Base-by-base conservation (phyloP, 306 rosid species). In the Ormosia emarginata region DNA sequence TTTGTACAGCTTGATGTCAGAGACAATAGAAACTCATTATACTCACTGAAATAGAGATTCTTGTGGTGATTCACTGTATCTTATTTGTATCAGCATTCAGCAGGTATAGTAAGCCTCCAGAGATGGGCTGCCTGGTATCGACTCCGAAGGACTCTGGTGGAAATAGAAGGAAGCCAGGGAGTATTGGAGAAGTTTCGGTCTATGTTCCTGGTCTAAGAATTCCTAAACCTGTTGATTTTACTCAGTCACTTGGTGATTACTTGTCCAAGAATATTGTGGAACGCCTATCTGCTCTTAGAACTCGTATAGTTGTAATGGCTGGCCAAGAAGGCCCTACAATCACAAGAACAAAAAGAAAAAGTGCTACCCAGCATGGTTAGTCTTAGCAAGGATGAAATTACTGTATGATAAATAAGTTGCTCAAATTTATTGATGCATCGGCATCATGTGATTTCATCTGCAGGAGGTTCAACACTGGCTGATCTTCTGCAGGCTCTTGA, bases 121-220 rank as follows among this genome's bases (percentile, higher is more conserved):
- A 85, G 78, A 95, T 95, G 99, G 99, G 98, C 68, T 95, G 99
- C 86, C 55, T 93, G 43, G 85, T 82, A 39, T 95, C 99, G 24
- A 90, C 91, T 50, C 90, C 91, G 9, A 90, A 86, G 84, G 98
- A 93, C 83, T 52, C 91, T 30, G 92, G 90, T 82, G 97, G 96
- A 79, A 91, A 82, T 83, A 90, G 99, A 80, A 90, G 95, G 88
- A 87, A 89, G 84, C 99, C 99, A 0, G 90, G 94, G 71, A 95
- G 94, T 85, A 95, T 93, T 41, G 99, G 99, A 67, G 99, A 95
- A 11, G 92, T 95, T 82, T 95, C 94, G 29, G 97, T 90, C 33
- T 95, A 95, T 80, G 98, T 93, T 88, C 98, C 99, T 41, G 99
- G 98, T 87, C 72, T 95, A 79, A 88, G 99, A 73, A 90, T 93